A percentile compares a stretch with the other conserved stretches of the same genome.
Evolutionary conservation across 2,329 filamentous ascomycete genomes (phyloP).

Genomic region (Curvularia spicifera): DNA sequence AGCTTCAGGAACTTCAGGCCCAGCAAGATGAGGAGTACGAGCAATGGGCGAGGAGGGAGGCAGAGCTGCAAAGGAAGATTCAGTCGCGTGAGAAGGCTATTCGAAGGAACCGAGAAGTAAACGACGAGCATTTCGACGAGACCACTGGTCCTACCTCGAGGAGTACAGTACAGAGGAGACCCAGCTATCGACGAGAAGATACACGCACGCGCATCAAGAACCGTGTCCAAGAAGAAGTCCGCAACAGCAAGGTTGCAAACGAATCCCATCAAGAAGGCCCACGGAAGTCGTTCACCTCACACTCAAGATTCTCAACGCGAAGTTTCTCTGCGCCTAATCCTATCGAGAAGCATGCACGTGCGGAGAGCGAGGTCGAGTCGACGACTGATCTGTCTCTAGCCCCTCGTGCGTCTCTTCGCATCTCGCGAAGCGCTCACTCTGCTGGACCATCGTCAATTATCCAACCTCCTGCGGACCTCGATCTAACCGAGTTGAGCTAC

Average conservation of each 20-base stretch:
- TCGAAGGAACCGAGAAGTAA: conserved; percentile 36
- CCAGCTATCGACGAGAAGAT: conserved; percentile 41
- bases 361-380: conserved; percentile 47
- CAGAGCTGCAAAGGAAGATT: conserved; percentile 43
- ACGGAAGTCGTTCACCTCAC: conserved; percentile 35
- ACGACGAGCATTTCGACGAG: conserved; percentile 25
- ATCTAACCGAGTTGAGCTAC: conserved; percentile 62
- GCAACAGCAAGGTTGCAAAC: conserved; percentile 38
- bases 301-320: conserved; percentile 31
- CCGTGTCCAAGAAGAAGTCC: conserved; percentile 44
- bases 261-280: conserved; percentile 31
- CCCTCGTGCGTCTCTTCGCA: conserved; percentile 38
- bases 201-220: conserved; percentile 43
- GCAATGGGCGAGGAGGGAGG: conserved; percentile 43
- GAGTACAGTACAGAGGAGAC: conserved; percentile 34
- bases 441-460: conserved; percentile 25
- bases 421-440: conserved; percentile 33
- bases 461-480: conserved; percentile 40
- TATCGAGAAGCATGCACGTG: conserved; percentile 28
- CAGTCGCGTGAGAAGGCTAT: conserved; percentile 38
- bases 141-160: conserved; percentile 17
- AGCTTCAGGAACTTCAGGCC: conserved; percentile 46
- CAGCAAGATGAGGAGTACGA: conserved; percentile 46
- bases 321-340: conserved; percentile 44
- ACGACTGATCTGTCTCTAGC: conserved; percentile 51